Evolutionary conservation across 345 rosid species (phyloP), one percentile per base, ranked within the genome.

Genomic region (Aurinia saxatilis): DNA sequence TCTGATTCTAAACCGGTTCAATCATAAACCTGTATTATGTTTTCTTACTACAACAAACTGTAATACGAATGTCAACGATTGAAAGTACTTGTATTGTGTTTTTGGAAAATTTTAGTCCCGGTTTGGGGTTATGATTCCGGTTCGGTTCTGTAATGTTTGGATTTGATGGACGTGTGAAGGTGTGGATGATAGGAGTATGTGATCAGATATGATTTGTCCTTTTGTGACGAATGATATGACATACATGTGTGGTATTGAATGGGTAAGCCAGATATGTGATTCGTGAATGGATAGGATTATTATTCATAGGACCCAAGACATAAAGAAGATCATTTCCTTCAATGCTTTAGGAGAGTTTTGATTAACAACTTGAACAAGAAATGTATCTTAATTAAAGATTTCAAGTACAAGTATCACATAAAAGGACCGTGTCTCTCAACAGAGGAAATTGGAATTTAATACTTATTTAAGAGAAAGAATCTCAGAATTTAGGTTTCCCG

Each of bases 231-330:
- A 33, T 68, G 48, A 60, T 38, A 55, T 70, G 39, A 48, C 5
- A 5, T 30, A 25, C 35, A 42, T 64, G 66, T 25, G 75, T 71
- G 75, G 75, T 47, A 10, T 19, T 27, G 38, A n/a, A 2, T 57
- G 65, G 17, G 41, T 41, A 35, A 41, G 41, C 25, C 48, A 36
- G 44, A 27, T 50, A 58, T 58, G 23, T 65, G 56, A 65, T 47
- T 27, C 34, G 50, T 30, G 64, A 65, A 61, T 50, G 72, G 75
- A 64, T 72, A 60, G 52, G 61, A 59, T 41, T 10, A 36, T 46
- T 13, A 30, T 12, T 59, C 33, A 12, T 49, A 49, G 57, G 65
- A 49, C 63, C 23, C n/a, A 7, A 21, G n/a, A 8, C 10, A 38
- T 5, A 23, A 21, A 3, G 2, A 13, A 27, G 6, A 27, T 27